A percentile compares a stretch with the other conserved stretches of the same genome.
These are phyloP conservation scores for Eragrostis tef DNA, from an alignment of 202 grass and related monocot species.

Conservation along the genomic window DNA sequence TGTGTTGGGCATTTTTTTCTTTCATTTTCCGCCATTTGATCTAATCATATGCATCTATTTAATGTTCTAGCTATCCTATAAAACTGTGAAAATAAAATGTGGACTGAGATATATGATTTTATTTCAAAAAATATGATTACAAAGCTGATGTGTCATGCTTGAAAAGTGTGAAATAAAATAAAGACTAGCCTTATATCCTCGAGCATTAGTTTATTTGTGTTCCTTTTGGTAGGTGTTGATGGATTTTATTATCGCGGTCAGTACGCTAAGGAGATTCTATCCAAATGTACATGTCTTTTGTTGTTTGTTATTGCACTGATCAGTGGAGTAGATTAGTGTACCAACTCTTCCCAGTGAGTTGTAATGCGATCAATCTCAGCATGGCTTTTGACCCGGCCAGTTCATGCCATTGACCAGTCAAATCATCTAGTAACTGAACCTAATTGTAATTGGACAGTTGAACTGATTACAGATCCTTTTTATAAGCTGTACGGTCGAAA, in stretches of 20 bases:
- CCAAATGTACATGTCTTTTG: constrained; percentile 39
- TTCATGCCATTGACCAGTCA: constrained; percentile 32
- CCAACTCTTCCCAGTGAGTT: constrained; percentile 33
- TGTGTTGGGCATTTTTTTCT: too few relatives aligned
- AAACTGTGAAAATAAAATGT: too few relatives aligned
- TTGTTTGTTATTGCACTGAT: constrained; percentile 26
- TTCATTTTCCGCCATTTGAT: too few relatives aligned
- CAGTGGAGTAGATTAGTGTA: constrained; percentile 34
- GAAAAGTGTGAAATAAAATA: too few relatives aligned
- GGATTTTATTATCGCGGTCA: constrained; percentile 45
- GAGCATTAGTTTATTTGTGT: constrained; percentile 23
- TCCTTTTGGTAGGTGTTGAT: constrained; percentile 39
- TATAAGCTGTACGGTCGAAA: too few relatives aligned
- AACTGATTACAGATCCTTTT: neutral
- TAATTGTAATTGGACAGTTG: neutral
- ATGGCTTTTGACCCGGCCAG: constrained; percentile 39
- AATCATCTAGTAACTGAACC: neutral
- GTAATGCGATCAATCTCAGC: neutral
- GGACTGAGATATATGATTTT: too few relatives aligned
- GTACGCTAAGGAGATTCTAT: constrained; percentile 25
- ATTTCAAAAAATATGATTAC: too few relatives aligned
- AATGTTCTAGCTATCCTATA: too few relatives aligned
- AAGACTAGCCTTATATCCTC: too few relatives aligned
- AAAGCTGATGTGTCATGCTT: too few relatives aligned
- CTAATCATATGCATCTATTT: too few relatives aligned